These are phyloP conservation scores for Plasmodium falciparum DNA, from an alignment of 169 alveolate species.

Conservation along the genomic window DNA sequence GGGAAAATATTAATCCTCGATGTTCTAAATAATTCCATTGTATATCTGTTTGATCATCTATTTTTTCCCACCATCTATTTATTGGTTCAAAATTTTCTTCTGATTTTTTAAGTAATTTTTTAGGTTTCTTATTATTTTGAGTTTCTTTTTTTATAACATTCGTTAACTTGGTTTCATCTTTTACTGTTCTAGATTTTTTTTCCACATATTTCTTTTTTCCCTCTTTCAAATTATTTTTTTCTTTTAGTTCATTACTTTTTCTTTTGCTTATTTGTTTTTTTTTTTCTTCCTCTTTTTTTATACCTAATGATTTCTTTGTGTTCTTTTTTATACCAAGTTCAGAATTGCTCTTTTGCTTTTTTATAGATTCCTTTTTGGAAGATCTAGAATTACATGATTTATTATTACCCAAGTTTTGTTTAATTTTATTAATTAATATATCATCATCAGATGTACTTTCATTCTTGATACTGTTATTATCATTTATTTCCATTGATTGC, in stretches of 20 bases:
- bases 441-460: conserved; percentile 58
- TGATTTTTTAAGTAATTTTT: conserved; percentile 76
- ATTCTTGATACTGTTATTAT: conserved; percentile 1
- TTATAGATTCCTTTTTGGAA: not conserved
- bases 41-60: conserved; percentile 81
- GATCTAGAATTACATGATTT: conserved; percentile 17
- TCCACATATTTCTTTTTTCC: conserved; percentile 21
- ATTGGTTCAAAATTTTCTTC: conserved; percentile 89
- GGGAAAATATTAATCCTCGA: conserved; percentile 92
- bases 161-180: conserved; percentile 31
- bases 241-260: not conserved
- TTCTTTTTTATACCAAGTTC: conserved; percentile 6
- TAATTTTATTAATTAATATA: conserved; percentile 63
- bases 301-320: conserved; percentile 5
- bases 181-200: conserved; percentile 10
- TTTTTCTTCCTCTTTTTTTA: conserved; percentile 19
- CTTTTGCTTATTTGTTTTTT: not conserved
- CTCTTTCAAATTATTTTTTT: conserved; percentile 32
- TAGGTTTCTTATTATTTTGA: conserved; percentile 23
- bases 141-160: conserved; percentile 70
- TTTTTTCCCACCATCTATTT: conserved; percentile 91
- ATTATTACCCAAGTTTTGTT: conserved; percentile 17
- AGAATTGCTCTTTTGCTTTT: conserved; percentile 1
- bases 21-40: conserved; percentile 93
- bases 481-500: conserved; percentile 39